Evolutionary conservation across 345 rosid genomes (phyloP).

Genomic region (Salix viminalis): DNA sequence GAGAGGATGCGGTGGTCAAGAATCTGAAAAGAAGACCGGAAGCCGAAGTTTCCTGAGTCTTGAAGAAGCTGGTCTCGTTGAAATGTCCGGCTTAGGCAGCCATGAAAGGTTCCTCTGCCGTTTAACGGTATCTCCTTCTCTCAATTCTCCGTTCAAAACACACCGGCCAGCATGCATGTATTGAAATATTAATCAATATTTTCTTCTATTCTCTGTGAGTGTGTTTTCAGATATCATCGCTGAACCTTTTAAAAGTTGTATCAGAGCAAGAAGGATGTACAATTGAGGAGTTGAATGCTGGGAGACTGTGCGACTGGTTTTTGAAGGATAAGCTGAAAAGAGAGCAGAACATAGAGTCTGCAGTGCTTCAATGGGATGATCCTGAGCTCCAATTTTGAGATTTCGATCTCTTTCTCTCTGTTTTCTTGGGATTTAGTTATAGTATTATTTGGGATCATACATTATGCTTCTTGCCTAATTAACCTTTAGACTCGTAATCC

Average conservation of each 20-base stretch:
- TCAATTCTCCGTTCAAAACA: not conserved
- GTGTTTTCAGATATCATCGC: slow-evolving; percentile 61
- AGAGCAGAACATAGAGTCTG: slow-evolving; percentile 60
- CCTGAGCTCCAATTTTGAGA: slow-evolving; percentile 51
- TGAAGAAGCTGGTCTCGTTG: slow-evolving; percentile 92
- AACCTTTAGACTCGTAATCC: too few relatives aligned
- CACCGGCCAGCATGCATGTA: not conserved
- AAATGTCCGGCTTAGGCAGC: slow-evolving; percentile 65
- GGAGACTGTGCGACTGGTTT: slow-evolving; percentile 84
- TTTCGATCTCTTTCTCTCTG: not conserved
- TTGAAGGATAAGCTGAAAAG: slow-evolving; percentile 71
- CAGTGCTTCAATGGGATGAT: slow-evolving; percentile 94
- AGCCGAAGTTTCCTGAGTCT: slow-evolving; percentile 51
- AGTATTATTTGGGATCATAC: not conserved
- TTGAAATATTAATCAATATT: too few relatives aligned
- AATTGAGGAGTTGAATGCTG: slow-evolving; percentile 84
- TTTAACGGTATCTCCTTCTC: slow-evolving; percentile 51
- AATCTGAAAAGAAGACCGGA: slow-evolving; percentile 34
- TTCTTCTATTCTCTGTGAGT: too few relatives aligned
- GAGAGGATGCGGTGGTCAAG: slow-evolving; percentile 36
- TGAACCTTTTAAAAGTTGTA: slow-evolving; percentile 72
- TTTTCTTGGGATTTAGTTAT: too few relatives aligned
- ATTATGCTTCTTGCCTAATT: too few relatives aligned
- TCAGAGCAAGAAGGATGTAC: slow-evolving; percentile 78
- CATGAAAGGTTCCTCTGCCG: slow-evolving; percentile 88